phyloP scores from a whole-genome alignment of 2,329 filamentous ascomycete genomes.

The Neoscytalidium dimidiatum region DNA sequence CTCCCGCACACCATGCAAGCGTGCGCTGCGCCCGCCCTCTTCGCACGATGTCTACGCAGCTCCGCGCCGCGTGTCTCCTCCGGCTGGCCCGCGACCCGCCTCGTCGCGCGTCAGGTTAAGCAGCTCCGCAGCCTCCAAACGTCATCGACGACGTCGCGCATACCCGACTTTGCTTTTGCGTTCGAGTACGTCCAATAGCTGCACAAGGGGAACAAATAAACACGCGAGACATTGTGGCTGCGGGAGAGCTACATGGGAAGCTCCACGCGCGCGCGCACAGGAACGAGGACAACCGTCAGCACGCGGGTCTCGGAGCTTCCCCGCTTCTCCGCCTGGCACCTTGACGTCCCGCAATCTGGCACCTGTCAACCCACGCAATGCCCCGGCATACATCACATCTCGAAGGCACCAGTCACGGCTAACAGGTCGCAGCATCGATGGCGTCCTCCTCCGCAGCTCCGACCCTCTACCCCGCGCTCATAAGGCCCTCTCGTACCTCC shows the following conservation, averaged over 20 bases:
- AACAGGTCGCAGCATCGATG: conserved; percentile 69
- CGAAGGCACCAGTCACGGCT: conserved; percentile 29
- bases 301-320: not conserved
- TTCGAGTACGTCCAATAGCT: conserved; percentile 51
- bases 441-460: conserved; percentile 84
- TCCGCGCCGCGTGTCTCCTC: not conserved
- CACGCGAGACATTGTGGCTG: not conserved
- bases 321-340: conserved; percentile 29
- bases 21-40: not conserved
- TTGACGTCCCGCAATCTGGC: conserved; percentile 30
- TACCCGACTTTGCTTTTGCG: conserved; percentile 56
- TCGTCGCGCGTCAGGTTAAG: not conserved
- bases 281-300: conserved; percentile 28
- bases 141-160: not conserved
- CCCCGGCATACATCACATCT: too few species aligned
- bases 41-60: not conserved
- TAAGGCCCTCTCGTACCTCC: conserved; percentile 71
- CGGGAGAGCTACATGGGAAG: not conserved
- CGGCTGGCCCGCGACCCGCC: not conserved
- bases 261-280: not conserved
- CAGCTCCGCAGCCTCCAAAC: conserved; percentile 5
- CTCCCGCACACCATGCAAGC: conserved; percentile 2
- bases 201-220: not conserved
- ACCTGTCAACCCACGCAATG: not conserved
- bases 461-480: conserved; percentile 77